Percentiles rank a stretch among this genome's conserved stretches.
Conservation (phyloP, 2,329 filamentous ascomycete genomes). For the Emergomyces pasteurianus region DNA sequence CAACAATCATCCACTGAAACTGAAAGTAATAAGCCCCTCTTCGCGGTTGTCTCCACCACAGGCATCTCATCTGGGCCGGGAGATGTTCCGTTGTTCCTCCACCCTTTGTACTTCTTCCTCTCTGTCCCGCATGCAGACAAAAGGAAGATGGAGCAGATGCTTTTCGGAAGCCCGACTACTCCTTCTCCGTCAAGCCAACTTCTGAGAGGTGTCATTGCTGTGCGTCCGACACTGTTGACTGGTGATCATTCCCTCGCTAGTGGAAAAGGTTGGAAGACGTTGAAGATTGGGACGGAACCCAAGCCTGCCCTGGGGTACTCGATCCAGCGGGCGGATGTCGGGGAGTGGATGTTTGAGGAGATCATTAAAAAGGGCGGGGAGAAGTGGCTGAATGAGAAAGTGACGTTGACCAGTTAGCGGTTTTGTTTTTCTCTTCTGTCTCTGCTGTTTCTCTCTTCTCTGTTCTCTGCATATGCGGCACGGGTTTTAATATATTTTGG, state of each 20-base stretch:
- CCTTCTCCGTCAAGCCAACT: slow-evolving; percentile 10
- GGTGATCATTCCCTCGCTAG: slow-evolving; percentile 11
- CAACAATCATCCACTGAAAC: neutral
- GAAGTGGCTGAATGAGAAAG: slow-evolving; percentile 14
- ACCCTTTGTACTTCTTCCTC: slow-evolving; percentile 15
- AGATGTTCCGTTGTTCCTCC: slow-evolving; percentile 10
- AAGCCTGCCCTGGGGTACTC: slow-evolving; percentile 18
- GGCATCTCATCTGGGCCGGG: slow-evolving; percentile 12
- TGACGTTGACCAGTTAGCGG: slow-evolving; percentile 12
- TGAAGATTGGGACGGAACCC: slow-evolving; percentile 16
- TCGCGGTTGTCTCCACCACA: slow-evolving; percentile 17
- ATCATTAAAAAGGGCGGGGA: slow-evolving; percentile 11
- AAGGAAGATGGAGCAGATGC: slow-evolving; percentile 12
- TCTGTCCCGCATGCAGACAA: slow-evolving; percentile 17
- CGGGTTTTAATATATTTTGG: neutral
- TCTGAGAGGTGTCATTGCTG: slow-evolving; percentile 12
- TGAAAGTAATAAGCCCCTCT: slow-evolving; percentile 9
- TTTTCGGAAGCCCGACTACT: slow-evolving; percentile 13
- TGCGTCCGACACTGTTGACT: slow-evolving; percentile 18
- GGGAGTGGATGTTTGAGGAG: slow-evolving; percentile 20
- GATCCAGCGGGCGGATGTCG: slow-evolving; percentile 20
- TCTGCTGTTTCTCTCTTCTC: neutral
- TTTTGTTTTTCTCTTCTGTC: neutral
- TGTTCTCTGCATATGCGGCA: neutral
- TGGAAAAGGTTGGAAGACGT: slow-evolving; percentile 13